These are phyloP conservation scores for Yarrowia sp. DNA, from an alignment of 805 yeast genomes.

Conservation along the genomic window DNA sequence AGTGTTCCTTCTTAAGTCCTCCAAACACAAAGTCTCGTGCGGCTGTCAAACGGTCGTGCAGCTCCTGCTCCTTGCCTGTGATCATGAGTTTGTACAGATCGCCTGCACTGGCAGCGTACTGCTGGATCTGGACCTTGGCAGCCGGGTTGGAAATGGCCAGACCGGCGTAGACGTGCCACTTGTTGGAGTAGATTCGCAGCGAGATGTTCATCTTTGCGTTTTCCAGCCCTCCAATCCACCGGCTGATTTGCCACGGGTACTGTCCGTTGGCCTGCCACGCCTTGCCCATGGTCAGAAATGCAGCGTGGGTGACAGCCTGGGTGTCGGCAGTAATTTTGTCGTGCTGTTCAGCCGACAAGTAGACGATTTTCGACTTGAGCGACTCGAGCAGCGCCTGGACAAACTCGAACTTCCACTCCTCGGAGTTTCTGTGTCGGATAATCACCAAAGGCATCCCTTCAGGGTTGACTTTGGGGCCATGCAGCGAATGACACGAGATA, in stretches of 20 bases:
- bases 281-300: slow-evolving; percentile 92
- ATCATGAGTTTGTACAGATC: slow-evolving; percentile 82
- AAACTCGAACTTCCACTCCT: slow-evolving; percentile 49
- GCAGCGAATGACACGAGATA: slow-evolving; percentile 84
- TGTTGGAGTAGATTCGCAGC: slow-evolving; percentile 82
- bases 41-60: slow-evolving; percentile 52
- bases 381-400: slow-evolving; percentile 66
- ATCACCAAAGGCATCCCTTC: slow-evolving; percentile 91
- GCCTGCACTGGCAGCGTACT: slow-evolving; percentile 80
- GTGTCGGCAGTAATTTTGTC: slow-evolving; percentile 97
- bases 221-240: slow-evolving; percentile 92
- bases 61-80: slow-evolving; percentile 57
- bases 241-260: slow-evolving; percentile 83
- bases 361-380: slow-evolving; percentile 71
- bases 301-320: slow-evolving; percentile 98
- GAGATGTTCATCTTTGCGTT: slow-evolving; percentile 95
- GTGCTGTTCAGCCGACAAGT: slow-evolving; percentile 80
- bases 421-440: slow-evolving; percentile 65
- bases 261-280: slow-evolving; percentile 84
- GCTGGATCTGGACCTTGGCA: slow-evolving; percentile 87
- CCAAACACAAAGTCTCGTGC: slow-evolving; percentile 80
- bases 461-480: slow-evolving; percentile 88
- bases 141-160: slow-evolving; percentile 93
- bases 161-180: slow-evolving; percentile 99
- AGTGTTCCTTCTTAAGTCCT: slow-evolving; percentile 50